Conservation (phyloP, 345 rosid genomes). For the Populus tremula region DNA sequence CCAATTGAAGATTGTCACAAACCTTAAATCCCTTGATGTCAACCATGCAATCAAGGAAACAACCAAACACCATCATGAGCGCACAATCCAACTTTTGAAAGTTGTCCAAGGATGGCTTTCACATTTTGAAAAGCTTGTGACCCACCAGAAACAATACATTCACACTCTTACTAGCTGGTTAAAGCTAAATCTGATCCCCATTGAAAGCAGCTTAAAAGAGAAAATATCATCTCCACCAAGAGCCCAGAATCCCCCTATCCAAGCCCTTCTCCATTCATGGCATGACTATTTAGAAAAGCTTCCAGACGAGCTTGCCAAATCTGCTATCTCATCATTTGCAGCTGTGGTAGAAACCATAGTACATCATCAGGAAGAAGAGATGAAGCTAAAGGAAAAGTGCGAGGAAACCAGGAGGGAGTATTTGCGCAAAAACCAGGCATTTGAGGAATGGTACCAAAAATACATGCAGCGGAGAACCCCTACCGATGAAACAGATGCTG, state of each 20-base stretch:
- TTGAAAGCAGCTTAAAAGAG: constrained; percentile 37
- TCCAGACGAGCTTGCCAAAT: constrained; percentile 79
- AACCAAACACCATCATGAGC: constrained; percentile 66
- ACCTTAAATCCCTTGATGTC: constrained; percentile 63
- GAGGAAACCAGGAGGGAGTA: constrained; percentile 77
- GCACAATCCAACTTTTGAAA: constrained; percentile 57
- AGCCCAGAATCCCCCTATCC: constrained; percentile 70
- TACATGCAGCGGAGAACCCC: constrained; percentile 55
- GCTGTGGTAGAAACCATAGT: constrained; percentile 68
- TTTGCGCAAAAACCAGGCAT: constrained; percentile 68
- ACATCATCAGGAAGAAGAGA: constrained; percentile 79
- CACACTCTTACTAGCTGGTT: constrained; percentile 39
- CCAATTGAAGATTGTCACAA: constrained; percentile 61
- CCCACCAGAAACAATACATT: constrained; percentile 74
- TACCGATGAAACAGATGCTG: constrained; percentile 42
- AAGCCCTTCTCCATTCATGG: constrained; percentile 69
- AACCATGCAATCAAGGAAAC: constrained; percentile 64
- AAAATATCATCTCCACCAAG: constrained; percentile 67
- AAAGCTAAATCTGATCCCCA: constrained; percentile 33
- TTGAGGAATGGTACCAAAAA: constrained; percentile 84
- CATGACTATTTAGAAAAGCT: constrained; percentile 68
- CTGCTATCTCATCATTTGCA: constrained; percentile 71
- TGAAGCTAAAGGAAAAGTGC: constrained; percentile 75
- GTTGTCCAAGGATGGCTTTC: constrained; percentile 69
- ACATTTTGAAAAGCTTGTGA: constrained; percentile 67